These are phyloP conservation scores for Nicotiana paniculata DNA, from an alignment of 257 asterid species.

Conservation along the genomic window DNA sequence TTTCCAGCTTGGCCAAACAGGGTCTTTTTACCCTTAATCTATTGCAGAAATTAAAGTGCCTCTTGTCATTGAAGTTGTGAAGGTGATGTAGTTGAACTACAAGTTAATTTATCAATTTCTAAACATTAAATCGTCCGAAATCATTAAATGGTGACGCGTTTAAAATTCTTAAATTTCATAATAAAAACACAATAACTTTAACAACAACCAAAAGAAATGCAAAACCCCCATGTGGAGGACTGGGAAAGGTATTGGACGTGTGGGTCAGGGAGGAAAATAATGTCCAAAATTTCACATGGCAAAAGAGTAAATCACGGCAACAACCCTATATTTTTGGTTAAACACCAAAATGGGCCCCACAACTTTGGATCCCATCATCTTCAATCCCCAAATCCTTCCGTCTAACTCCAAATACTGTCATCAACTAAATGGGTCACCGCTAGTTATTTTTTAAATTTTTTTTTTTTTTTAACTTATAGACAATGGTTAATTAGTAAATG, in stretches of 20 bases:
- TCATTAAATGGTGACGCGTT: not conserved
- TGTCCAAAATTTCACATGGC: constrained; percentile 8
- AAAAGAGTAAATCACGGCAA: constrained; percentile 15
- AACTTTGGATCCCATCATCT: not conserved
- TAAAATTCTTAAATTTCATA: not conserved
- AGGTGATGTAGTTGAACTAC: not conserved
- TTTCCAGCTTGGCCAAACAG: too few relatives aligned
- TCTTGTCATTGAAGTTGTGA: not conserved
- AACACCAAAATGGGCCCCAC: constrained; percentile 2
- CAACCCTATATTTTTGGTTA: not conserved
- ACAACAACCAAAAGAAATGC: not conserved
- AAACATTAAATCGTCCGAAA: too few relatives aligned
- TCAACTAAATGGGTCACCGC: not conserved
- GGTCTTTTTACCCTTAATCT: too few relatives aligned
- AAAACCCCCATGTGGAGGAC: not conserved
- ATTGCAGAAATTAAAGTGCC: too few relatives aligned
- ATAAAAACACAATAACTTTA: too few relatives aligned
- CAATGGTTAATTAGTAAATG: too few relatives aligned
- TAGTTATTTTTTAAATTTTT: not conserved
- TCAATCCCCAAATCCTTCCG: not conserved
- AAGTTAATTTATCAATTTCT: not conserved
- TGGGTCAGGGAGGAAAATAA: not conserved
- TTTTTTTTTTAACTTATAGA: too few relatives aligned
- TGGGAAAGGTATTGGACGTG: not conserved
- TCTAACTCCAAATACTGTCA: not conserved